phyloP scores from a whole-genome alignment of 345 rosid species.

The Dipteronia sinensis region DNA sequence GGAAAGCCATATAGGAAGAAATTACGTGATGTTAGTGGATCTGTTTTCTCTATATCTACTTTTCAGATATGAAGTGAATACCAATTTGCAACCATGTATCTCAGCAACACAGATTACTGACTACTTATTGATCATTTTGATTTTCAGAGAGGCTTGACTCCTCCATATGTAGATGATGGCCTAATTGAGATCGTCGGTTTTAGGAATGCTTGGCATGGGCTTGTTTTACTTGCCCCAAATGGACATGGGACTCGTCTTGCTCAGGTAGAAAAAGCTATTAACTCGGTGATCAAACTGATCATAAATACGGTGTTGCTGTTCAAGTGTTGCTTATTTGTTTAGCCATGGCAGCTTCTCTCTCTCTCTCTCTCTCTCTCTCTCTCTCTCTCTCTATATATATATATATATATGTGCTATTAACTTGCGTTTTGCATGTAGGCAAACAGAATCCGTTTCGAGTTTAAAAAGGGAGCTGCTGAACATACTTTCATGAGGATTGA shows the following conservation, averaged over 20 bases:
- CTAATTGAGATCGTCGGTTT: constrained; percentile 60
- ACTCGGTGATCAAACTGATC: neutral
- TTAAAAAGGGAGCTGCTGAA: constrained; percentile 54
- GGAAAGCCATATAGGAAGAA: constrained; percentile 58
- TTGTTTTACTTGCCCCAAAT: constrained; percentile 48
- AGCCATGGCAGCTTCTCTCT: neutral
- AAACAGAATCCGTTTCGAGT: constrained; percentile 59
- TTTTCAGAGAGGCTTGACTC: constrained; percentile 51
- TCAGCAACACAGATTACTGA: neutral
- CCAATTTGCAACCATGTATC: neutral
- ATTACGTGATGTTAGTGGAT: constrained; percentile 38
- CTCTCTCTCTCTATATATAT: too few species aligned
- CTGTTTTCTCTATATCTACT: constrained; percentile 9
- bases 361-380: too few species aligned
- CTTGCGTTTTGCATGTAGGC: constrained; percentile 37
- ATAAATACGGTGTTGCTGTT: neutral
- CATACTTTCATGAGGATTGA: constrained; percentile 75
- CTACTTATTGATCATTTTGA: neutral
- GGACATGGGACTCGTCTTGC: constrained; percentile 73
- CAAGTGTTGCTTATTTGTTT: neutral
- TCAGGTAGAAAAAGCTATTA: constrained; percentile 38
- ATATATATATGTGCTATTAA: too few species aligned
- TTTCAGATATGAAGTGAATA: neutral
- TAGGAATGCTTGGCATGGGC: constrained; percentile 33
- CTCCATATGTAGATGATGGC: constrained; percentile 65